Evolutionary conservation across 2,329 filamentous ascomycete genomes (phyloP), one percentile per base, ranked within the genome.

Genomic region (Cyphellophora attinorum): DNA sequence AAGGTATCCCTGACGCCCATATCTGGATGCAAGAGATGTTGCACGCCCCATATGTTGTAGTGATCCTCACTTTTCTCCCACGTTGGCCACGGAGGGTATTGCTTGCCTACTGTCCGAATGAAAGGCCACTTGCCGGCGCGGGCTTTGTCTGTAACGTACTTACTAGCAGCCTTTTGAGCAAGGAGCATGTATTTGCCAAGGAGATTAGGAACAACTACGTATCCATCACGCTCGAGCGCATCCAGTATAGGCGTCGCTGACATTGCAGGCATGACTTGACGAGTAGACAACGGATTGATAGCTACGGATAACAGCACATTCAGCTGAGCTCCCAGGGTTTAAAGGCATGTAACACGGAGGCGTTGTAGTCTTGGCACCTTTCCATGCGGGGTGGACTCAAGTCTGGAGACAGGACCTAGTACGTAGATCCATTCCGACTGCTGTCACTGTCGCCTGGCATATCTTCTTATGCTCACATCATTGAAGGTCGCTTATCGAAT

Each of bases 41-140:
- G 85, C 3, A 93, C 80, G 44, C 85, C 85, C 86, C 85, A 93
- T 57, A 93, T 93, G 13, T 84, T 84, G n/a, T n/a, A n/a, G 2
- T 67, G 63, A 29, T 66, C 63, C 33, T 68, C 60, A 1, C 62
- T 59, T 0, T 66, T 62, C 2, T 68, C 62, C 32, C 67, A 64
- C n/a, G 65, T 66, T 4, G 72, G 65, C 85, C 85, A 93, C 0
- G 86, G 86, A 1, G 85, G 86, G 61, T 93, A 94, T 59, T 93
- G 85, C 59, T 93, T 93, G 35, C 83, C 83, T 2, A 91, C 73
- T 1, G 83, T 89, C 45, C 85, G 81, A 51, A 93, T 77, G 59
- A 81, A 72, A 3, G 83, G 83, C 85, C 85, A 94, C 42, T 68
- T 52, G 23, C 85, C 85, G n/a, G 64, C 48, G 43, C 82, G 76